Evolutionary conservation across 805 yeast genomes (phyloP).

Genomic region (Priceomyces melissophilus): DNA sequence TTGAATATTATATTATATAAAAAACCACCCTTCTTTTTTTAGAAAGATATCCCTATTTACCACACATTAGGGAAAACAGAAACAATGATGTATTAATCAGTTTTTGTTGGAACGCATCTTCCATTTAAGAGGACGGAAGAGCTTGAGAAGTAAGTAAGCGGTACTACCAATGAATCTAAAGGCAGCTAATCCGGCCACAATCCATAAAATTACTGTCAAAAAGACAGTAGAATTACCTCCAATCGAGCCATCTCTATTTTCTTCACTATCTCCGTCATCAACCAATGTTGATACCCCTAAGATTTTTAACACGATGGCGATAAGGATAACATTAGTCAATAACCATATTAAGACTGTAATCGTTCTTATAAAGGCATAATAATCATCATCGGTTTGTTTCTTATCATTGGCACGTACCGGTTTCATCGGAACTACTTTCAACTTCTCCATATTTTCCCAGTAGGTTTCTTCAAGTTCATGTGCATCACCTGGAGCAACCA

Average conservation of each 20-base stretch:
- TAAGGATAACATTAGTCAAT: constrained; percentile 74
- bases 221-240: constrained; percentile 57
- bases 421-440: constrained; percentile 39
- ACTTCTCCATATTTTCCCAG: constrained; percentile 56
- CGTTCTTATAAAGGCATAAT: constrained; percentile 88
- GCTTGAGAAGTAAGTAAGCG: constrained; percentile 46
- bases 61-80: too few species aligned
- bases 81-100: too few species aligned
- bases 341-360: constrained; percentile 88
- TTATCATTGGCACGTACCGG: constrained; percentile 13
- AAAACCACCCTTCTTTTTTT: too few species aligned
- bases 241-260: constrained; percentile 26
- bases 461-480: constrained; percentile 77
- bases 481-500: constrained; percentile 62
- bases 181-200: constrained; percentile 86
- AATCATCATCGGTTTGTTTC: constrained; percentile 55
- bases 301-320: constrained; percentile 79
- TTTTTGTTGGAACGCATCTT: constrained; percentile 12
- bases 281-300: constrained; percentile 64
- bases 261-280: constrained; percentile 16
- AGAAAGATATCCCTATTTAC: too few species aligned
- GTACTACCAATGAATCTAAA: constrained; percentile 77
- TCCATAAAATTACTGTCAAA: constrained; percentile 83
- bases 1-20: too few species aligned
- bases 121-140: constrained; percentile 41